A percentile compares a stretch with the other conserved stretches of the same genome.
Evolutionary conservation across 805 yeast species (phyloP).

Genomic region (Zygosaccharomyces siamensis): DNA sequence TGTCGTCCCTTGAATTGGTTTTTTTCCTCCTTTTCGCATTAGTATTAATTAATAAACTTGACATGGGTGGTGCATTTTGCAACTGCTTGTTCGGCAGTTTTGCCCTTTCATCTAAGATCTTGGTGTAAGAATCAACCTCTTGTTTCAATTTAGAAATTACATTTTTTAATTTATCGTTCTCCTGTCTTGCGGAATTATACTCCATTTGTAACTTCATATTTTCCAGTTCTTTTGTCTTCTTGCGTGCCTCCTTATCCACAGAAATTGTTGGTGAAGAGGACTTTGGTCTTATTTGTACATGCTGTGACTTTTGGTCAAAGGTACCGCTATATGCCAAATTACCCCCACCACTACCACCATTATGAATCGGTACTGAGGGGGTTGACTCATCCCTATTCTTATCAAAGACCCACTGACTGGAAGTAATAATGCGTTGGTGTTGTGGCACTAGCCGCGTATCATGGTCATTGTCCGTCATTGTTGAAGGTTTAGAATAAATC

Average conservation of each 20-base stretch:
- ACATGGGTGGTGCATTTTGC: slow-evolving; percentile 14
- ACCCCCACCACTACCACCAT: neutral
- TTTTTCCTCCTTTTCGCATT: slow-evolving; percentile 18
- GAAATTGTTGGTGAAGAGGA: slow-evolving; percentile 5
- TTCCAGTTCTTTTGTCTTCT: slow-evolving; percentile 17
- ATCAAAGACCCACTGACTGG: slow-evolving; percentile 21
- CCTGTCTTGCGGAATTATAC: slow-evolving; percentile 23
- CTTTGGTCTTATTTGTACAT: slow-evolving; percentile 5
- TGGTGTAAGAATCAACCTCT: slow-evolving; percentile 24
- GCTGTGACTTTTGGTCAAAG: neutral
- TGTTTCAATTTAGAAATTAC: slow-evolving; percentile 24
- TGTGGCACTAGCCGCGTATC: slow-evolving; percentile 13
- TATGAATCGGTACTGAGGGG: neutral
- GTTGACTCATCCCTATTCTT: slow-evolving; percentile 9
- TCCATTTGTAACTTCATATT: slow-evolving; percentile 22
- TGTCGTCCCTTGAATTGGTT: slow-evolving; percentile 1
- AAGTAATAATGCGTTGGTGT: slow-evolving; percentile 22
- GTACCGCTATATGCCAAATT: neutral
- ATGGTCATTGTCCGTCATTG: slow-evolving; percentile 3
- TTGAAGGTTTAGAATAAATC: neutral
- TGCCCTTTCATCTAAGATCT: slow-evolving; percentile 8
- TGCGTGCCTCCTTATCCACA: slow-evolving; percentile 6
- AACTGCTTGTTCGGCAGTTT: slow-evolving; percentile 2
- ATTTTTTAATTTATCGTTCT: slow-evolving; percentile 25
- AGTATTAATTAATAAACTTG: slow-evolving; percentile 17